Base-by-base conservation (phyloP, 441 rosid genomes). In the Arabidopsis lyrata region DNA sequence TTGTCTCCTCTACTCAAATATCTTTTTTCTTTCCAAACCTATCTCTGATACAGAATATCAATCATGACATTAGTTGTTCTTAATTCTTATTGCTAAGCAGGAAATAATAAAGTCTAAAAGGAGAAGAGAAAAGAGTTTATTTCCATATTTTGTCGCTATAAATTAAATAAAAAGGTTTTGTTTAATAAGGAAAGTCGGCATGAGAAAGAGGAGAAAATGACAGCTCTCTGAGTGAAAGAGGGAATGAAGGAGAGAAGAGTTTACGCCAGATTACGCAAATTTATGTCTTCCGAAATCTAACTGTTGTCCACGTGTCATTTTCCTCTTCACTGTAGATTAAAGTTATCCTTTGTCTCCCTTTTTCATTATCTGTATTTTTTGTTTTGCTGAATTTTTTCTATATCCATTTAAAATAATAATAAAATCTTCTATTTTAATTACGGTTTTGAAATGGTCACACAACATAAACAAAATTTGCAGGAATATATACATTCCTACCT, bases 201-300 rank as follows among this genome's bases (percentile, higher is more conserved):
- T 63, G 64, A 1, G 32, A 57, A 74, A 74, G 62, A 58, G 39
- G 48, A 74, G 78, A 60, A 24, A 60, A 67, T 41, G 73, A 59
- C 73, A 59, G 62, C 56, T 50, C 59, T 31, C 45, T 66, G 59
- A 58, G 47, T 45, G 4, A 29, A 29, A 29, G 52, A 73, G 22
- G 14, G 49, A 64, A 73, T 54, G 57, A 62, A 53, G 8, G 62
- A 63, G 31, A 29, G 36, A 39, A 27, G 54, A 59, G 22, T 74
- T 67, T 39, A 3, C 67, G 62, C 66, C 73, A 66, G 10, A 18
- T 60, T 66, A 52, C 63, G 62, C 73, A 67, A 31, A 16, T 35
- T 53, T 16, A 52, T 66, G 68, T 35, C 73, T 22, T 41, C 11
- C 11, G 1, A 27, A 39, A 66, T 74, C 68, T 4, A 64, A 52